Base-by-base conservation (phyloP, 257 asterid genomes). In the Avicennia marina region DNA sequence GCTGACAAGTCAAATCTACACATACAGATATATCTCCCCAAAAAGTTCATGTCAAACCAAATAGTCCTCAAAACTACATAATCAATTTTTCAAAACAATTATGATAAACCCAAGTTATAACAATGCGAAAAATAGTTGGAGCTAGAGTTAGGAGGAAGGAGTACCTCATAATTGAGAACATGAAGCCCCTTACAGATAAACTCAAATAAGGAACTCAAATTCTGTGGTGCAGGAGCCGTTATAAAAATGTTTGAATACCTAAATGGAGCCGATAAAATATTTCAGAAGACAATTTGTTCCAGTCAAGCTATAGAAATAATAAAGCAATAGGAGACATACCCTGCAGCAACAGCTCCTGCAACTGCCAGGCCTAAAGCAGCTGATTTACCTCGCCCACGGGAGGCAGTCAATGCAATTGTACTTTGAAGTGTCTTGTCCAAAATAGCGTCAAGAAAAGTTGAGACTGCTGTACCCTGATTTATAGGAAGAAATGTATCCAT, bases 361-460 rank as follows among this genome's bases (percentile, higher is more conserved):
- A 82, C 60, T 63, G 90, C 83, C 40, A 82, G 70, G 42, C 90
- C 90, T 60, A 78, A 81, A 43, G 90, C 78, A 61, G 90, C 81
- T 11, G 90, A 82, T 68, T 82, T 82, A 47, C 90, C 90, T 38
- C 90, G 81, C 18, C 90, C 86, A 63, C 90, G 83, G 57, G 81
- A 75, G 48, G 81, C 86, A 63, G 79, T 74, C 47, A 78, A 61
- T 58, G 90, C 90, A 43, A 82, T 73, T 40, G 86, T 82, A 62
- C 81, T 73, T 38, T 64, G 81, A 49, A 82, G 79, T 1, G 75
- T 69, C 75, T 82, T 82, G 24, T 78, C 86, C 72, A 78, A 65
- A 60, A 82, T 56, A 18, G 81, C 74, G 25, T 82, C 78, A 40
- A 82, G 86, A 66, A 82, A 82, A 4, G 83, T 71, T 45, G 69